Evolutionary conservation across 2,329 filamentous ascomycete species (phyloP).

Genomic region (Aureobasidium sp.): DNA sequence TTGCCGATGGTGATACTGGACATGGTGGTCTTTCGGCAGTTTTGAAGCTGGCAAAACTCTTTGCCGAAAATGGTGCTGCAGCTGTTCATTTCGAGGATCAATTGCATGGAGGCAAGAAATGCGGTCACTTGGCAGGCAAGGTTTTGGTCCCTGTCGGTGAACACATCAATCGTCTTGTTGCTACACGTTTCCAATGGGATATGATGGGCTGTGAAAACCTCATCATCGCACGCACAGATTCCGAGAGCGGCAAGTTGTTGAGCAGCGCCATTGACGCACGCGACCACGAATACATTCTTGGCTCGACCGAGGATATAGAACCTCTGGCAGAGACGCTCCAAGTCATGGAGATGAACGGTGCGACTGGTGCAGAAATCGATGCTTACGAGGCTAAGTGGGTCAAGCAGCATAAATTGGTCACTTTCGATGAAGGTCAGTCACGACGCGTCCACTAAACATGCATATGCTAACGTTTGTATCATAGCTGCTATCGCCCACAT

Average conservation of each 20-base stretch:
- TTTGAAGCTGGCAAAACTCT: slow-evolving; percentile 92
- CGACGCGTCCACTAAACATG: background rate
- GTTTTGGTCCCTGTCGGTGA: slow-evolving; percentile 89
- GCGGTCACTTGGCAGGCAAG: slow-evolving; percentile 91
- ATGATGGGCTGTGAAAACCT: slow-evolving; percentile 95
- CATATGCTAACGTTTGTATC: background rate
- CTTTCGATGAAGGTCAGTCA: slow-evolving; percentile 64
- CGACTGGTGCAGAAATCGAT: slow-evolving; percentile 73
- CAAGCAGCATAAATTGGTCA: slow-evolving; percentile 73
- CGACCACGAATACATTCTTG: slow-evolving; percentile 95
- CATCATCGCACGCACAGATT: slow-evolving; percentile 90
- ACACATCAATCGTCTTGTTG: slow-evolving; percentile 90
- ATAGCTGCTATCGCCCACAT: slow-evolving; percentile 39
- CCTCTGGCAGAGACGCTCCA: slow-evolving; percentile 85
- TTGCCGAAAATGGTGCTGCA: slow-evolving; percentile 92
- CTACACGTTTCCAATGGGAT: slow-evolving; percentile 95
- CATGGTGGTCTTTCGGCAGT: slow-evolving; percentile 91
- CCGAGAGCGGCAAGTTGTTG: slow-evolving; percentile 83
- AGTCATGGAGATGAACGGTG: slow-evolving; percentile 76
- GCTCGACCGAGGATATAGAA: slow-evolving; percentile 69
- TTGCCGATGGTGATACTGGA: slow-evolving; percentile 93
- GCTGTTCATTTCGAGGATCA: slow-evolving; percentile 98
- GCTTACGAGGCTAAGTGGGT: slow-evolving; percentile 82
- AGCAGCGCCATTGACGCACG: slow-evolving; percentile 87
- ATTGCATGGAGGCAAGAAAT: slow-evolving; percentile 96